A percentile compares a stretch with the other conserved stretches of the same genome.
These are phyloP conservation scores for Naganishia cerealis DNA, from an alignment of 1,284 basidiomycete genomes.

Conservation along the genomic window DNA sequence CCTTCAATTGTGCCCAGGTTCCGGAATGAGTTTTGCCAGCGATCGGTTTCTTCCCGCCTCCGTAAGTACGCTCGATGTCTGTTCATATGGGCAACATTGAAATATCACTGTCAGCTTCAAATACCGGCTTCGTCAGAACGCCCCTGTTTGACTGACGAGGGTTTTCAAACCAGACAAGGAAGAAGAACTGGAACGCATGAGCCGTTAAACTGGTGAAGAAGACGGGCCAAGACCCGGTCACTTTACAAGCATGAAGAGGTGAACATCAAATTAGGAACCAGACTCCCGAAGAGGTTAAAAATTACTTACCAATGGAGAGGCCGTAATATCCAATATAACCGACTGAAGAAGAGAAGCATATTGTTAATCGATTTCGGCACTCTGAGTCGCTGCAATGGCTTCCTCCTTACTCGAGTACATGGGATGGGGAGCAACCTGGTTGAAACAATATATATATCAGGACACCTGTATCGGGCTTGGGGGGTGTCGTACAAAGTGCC, in stretches of 20 bases:
- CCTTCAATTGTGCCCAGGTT: background rate
- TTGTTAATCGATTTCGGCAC: background rate
- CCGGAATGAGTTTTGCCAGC: slow-evolving; percentile 51
- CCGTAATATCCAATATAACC: slow-evolving; percentile 97
- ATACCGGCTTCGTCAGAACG: slow-evolving; percentile 5
- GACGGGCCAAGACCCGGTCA: slow-evolving; percentile 72
- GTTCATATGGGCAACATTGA: slow-evolving; percentile 3
- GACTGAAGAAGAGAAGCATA: slow-evolving; percentile 55
- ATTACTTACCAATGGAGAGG: slow-evolving; percentile 60
- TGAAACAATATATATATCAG: slow-evolving; percentile 3
- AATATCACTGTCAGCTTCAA: slow-evolving; percentile 9
- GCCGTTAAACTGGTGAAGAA: slow-evolving; percentile 88
- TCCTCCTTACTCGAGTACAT: slow-evolving; percentile 47
- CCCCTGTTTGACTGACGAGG: slow-evolving; percentile 73
- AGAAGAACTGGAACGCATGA: slow-evolving; percentile 92
- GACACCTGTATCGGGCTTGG: background rate
- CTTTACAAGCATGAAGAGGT: slow-evolving; percentile 54
- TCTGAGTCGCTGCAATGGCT: background rate
- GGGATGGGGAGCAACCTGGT: slow-evolving; percentile 56
- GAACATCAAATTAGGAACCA: slow-evolving; percentile 1
- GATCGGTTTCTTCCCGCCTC: slow-evolving; percentile 75
- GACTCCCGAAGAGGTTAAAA: slow-evolving; percentile 53
- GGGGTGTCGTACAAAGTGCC: slow-evolving; percentile 60
- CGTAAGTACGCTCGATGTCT: slow-evolving; percentile 92
- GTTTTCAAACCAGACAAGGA: slow-evolving; percentile 95